These are phyloP conservation scores for Hippophae tibetana DNA, from an alignment of 306 rosid genomes.

Conservation along the genomic window DNA sequence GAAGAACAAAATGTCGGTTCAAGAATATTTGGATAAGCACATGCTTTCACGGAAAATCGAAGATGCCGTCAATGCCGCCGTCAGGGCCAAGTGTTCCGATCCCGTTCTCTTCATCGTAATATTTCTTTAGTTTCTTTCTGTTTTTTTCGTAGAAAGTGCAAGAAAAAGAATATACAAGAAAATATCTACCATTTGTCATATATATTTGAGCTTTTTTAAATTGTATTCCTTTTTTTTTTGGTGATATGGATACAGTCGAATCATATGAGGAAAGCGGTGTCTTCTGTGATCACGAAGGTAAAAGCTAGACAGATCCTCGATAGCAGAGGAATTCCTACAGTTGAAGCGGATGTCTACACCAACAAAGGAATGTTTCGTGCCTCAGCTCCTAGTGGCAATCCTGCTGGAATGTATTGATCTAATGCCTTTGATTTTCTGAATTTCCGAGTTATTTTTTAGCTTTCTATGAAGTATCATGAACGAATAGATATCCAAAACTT, in stretches of 20 bases:
- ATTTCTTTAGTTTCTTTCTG: not conserved
- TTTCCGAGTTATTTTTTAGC: too few species aligned
- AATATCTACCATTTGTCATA: not conserved
- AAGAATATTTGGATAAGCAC: constrained; percentile 75
- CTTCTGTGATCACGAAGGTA: constrained; percentile 64
- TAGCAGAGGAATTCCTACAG: constrained; percentile 94
- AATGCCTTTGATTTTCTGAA: not conserved
- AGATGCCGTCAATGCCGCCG: constrained; percentile 97
- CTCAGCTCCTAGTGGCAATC: constrained; percentile 73
- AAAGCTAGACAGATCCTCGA: constrained; percentile 95
- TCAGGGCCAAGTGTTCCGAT: constrained; percentile 80
- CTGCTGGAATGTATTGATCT: constrained; percentile 52
- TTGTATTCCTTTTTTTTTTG: not conserved
- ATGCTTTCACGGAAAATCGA: constrained; percentile 84
- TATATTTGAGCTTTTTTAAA: not conserved
- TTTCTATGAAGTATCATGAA: too few species aligned
- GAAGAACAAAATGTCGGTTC: constrained; percentile 65
- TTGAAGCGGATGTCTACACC: constrained; percentile 78
- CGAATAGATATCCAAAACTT: too few species aligned
- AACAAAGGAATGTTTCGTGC: constrained; percentile 78
- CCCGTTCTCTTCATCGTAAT: constrained; percentile 90
- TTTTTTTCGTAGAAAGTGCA: constrained; percentile 9
- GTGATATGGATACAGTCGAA: constrained; percentile 39
- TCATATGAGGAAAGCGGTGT: constrained; percentile 66
- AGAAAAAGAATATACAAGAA: not conserved